phyloP scores from a whole-genome alignment of 495 filamentous ascomycete species.

The Daldinia decipiens region DNA sequence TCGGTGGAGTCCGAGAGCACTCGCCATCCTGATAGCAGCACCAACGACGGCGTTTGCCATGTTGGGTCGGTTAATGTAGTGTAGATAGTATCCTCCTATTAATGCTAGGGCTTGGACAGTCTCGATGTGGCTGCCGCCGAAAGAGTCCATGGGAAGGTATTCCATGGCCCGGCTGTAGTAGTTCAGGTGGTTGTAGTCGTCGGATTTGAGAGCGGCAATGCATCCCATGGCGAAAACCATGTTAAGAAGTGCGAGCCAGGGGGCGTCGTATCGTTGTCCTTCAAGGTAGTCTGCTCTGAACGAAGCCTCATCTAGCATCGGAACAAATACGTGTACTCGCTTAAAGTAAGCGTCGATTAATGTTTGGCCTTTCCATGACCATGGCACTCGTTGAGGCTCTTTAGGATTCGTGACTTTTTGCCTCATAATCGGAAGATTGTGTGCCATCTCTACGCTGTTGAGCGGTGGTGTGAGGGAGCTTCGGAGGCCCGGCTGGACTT shows the following conservation, averaged over 20 bases:
- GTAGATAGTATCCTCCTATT: constrained; percentile 80
- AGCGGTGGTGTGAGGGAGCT: constrained; percentile 65
- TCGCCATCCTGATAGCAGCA: constrained; percentile 75
- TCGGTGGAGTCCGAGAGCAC: constrained; percentile 77
- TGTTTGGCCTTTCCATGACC: constrained; percentile 69
- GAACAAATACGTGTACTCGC: constrained; percentile 77
- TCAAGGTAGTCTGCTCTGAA: constrained; percentile 78
- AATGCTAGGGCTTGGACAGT: constrained; percentile 75
- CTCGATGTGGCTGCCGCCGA: constrained; percentile 76
- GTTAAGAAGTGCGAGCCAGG: constrained; percentile 81
- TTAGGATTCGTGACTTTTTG: constrained; percentile 57
- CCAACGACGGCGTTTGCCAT: constrained; percentile 75
- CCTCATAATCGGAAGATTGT: constrained; percentile 60
- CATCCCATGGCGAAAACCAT: constrained; percentile 84
- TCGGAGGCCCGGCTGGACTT: constrained; percentile 72
- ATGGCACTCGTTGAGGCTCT: constrained; percentile 64
- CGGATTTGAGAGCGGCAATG: constrained; percentile 73
- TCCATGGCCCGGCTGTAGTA: constrained; percentile 78
- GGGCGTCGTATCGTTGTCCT: constrained; percentile 71
- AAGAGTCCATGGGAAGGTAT: constrained; percentile 72
- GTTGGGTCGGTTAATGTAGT: constrained; percentile 82
- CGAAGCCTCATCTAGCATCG: constrained; percentile 78
- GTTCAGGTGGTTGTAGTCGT: constrained; percentile 75
- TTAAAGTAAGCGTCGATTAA: constrained; percentile 83
- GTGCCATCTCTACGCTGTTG: constrained; percentile 57